A percentile compares a stretch with the other conserved stretches of the same genome.
Conservation (phyloP, 2,329 filamentous ascomycete species). For the Epichloe bromicola region DNA sequence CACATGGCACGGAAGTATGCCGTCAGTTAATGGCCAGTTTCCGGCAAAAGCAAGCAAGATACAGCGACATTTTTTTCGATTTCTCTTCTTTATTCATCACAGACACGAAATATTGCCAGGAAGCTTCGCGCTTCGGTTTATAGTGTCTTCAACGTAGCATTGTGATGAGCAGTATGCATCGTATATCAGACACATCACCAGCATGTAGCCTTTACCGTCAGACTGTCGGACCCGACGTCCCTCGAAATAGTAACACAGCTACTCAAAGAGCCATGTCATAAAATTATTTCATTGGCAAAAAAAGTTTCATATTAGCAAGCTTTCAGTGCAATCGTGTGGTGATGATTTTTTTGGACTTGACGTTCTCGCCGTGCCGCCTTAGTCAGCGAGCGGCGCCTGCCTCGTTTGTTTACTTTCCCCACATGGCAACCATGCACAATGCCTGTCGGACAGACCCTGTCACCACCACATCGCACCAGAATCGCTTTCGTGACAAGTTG, state of each 20-base stretch:
- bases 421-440: constrained; percentile 22
- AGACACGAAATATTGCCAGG: neutral
- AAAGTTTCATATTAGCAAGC: neutral
- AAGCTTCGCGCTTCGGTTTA: neutral
- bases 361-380: constrained; percentile 4
- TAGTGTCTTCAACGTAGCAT: neutral
- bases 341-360: neutral
- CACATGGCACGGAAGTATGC: neutral
- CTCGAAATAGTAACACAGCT: neutral
- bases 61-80: neutral
- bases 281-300: too few species aligned
- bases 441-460: neutral
- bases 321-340: neutral
- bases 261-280: neutral
- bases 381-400: constrained; percentile 12
- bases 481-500: neutral
- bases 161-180: too few species aligned
- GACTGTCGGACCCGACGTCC: neutral
- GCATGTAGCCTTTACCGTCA: neutral
- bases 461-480: constrained; percentile 1
- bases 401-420: constrained; percentile 26
- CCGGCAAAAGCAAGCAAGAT: neutral
- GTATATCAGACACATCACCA: neutral
- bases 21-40: neutral
- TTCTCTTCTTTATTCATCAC: neutral